These are phyloP conservation scores for Sporothrix dimorphospora DNA, from an alignment of 2,329 filamentous ascomycete species.

Conservation along the genomic window DNA sequence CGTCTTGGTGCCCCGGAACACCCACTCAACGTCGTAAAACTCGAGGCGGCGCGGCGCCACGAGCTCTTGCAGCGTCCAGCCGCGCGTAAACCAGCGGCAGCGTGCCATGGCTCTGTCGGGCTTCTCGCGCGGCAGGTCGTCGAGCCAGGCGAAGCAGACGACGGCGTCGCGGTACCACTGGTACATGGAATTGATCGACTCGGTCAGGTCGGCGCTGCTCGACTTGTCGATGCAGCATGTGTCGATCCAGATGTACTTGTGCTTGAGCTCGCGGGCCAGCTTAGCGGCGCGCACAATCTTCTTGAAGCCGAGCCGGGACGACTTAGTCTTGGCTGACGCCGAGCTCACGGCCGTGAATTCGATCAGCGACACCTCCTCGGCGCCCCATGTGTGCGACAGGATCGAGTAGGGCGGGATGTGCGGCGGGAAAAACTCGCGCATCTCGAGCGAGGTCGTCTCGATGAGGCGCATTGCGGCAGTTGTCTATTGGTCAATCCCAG, in stretches of 20 bases:
- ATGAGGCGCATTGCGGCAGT: slow-evolving; percentile 34
- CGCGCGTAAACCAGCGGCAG: slow-evolving; percentile 46
- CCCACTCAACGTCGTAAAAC: slow-evolving; percentile 42
- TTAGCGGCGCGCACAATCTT: slow-evolving; percentile 23
- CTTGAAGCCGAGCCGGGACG: slow-evolving; percentile 6
- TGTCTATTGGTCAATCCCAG: neutral
- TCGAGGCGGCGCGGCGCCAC: slow-evolving; percentile 48
- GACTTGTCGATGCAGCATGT: slow-evolving; percentile 36
- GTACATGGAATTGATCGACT: slow-evolving; percentile 36
- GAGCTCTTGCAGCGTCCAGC: slow-evolving; percentile 69
- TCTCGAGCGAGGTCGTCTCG: slow-evolving; percentile 30
- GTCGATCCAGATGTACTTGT: slow-evolving; percentile 34
- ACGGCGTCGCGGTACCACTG: slow-evolving; percentile 30
- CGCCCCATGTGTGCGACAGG: slow-evolving; percentile 34
- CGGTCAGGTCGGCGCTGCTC: slow-evolving; percentile 31
- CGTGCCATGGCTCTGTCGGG: neutral
- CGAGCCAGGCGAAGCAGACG: slow-evolving; percentile 30
- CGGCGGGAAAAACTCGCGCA: slow-evolving; percentile 31
- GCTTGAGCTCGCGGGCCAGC: slow-evolving; percentile 14
- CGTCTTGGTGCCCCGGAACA: slow-evolving; percentile 36
- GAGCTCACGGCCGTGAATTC: slow-evolving; percentile 16
- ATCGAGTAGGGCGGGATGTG: slow-evolving; percentile 32
- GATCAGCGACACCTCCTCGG: slow-evolving; percentile 22
- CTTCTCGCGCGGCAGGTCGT: neutral
- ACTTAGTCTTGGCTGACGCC: neutral